phyloP scores from a whole-genome alignment of 2,329 filamentous ascomycete species.

The Monilinia vaccinii-corymbosi region DNA sequence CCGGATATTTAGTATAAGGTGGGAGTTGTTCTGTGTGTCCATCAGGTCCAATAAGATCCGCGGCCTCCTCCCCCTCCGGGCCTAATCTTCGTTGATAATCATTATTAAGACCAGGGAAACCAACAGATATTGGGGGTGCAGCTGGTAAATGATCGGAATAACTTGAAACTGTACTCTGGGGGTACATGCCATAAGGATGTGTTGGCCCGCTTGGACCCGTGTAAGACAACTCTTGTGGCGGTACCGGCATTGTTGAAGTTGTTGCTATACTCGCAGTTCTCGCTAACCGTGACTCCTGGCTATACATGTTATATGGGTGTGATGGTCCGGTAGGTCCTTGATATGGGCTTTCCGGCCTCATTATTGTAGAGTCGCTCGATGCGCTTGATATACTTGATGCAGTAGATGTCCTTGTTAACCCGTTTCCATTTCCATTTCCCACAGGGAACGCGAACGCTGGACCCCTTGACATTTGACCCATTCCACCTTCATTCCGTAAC shows the following conservation, averaged over 20 bases:
- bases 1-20: conserved; percentile 83
- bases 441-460: conserved; percentile 13
- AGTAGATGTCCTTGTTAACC: conserved; percentile 22
- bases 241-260: conserved; percentile 53
- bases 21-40: conserved; percentile 87
- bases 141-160: conserved; percentile 30
- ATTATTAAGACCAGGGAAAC: conserved; percentile 58
- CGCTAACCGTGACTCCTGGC: conserved; percentile 55
- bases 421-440: neutral
- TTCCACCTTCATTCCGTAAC: conserved; percentile 42
- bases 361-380: conserved; percentile 21
- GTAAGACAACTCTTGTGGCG: conserved; percentile 47
- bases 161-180: conserved; percentile 60
- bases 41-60: conserved; percentile 77
- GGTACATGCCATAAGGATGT: conserved; percentile 81
- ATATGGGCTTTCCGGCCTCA: conserved; percentile 44
- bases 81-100: conserved; percentile 65
- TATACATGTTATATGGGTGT: conserved; percentile 81
- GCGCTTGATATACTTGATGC: conserved; percentile 25
- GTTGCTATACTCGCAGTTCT: conserved; percentile 59
- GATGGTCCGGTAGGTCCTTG: conserved; percentile 57
- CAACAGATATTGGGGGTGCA: conserved; percentile 51
- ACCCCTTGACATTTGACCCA: conserved; percentile 25
- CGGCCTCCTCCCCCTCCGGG: conserved; percentile 76
- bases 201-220: conserved; percentile 57